Evolutionary conservation across 345 rosid species (phyloP), one percentile per base, ranked within the genome.

Genomic region (Angophora floribunda): DNA sequence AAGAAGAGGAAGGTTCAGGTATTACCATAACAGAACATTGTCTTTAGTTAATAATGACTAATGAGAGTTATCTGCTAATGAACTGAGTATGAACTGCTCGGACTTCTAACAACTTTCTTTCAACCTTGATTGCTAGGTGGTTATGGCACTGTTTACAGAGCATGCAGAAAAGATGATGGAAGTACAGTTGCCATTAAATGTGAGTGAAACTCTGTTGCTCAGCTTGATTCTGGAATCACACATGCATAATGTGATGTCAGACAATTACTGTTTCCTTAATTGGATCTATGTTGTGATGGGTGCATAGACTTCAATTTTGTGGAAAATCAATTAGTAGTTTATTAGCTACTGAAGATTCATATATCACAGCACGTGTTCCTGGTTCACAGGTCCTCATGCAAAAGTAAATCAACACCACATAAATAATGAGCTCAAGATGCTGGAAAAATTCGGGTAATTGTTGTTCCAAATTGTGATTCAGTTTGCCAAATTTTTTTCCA

Each of bases 1-100:
- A 95, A 92, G 97, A 93, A 89, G 97, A 97, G 92, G 99, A 95
- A 90, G 99, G 99, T 85, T 97, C 99, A 92, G 99, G 99, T 96
- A 94, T 50, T 57, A 55, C 36, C 3, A 12, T 16, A 36, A 44
- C 53, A 86, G 49, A 75, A 75, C 22, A 22, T 22, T 75, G 82
- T 41, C 53, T 45, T 86, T 49, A 85, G 86, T 19, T 86, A 52
- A 86, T 36, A 36, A 36, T 36, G 41, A 36, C n/a, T 75, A 52
- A 44, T 28, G 36, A 5, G 84, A 47, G 47, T 57, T 26, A 11
- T 14, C 59, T 85, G 28, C 45, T n/a, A 75, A 75, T 19, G 84
- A 75, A 41, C 82, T 75, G 82, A 52, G 14, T 52, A 21, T 10
- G 51, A 51, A 87, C 88, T 51, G 63, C 51, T 75, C 49, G 41